phyloP scores from a whole-genome alignment of 495 filamentous ascomycete genomes.

The Gamarada debralockiae region DNA sequence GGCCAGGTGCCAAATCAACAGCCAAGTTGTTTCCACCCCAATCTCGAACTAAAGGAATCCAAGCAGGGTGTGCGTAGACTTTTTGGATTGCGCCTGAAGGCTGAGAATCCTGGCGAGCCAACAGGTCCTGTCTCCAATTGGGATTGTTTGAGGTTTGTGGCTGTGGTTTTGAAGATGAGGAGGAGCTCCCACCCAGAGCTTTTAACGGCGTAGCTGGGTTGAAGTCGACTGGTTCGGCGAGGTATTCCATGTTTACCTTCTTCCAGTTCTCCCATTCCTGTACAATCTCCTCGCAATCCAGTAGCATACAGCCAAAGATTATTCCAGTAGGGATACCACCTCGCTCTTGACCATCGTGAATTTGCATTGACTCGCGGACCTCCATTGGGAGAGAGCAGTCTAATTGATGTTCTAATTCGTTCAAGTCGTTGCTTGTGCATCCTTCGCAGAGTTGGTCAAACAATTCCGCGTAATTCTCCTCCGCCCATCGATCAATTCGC shows the following conservation, averaged over 20 bases:
- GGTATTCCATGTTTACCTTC: conserved; percentile 83
- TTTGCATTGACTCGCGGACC: conserved; percentile 82
- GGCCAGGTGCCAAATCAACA: conserved; percentile 89
- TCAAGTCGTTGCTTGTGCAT: conserved; percentile 89
- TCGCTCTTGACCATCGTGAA: conserved; percentile 95
- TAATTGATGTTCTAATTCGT: conserved; percentile 92
- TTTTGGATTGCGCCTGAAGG: conserved; percentile 84
- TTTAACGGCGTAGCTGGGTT: conserved; percentile 60
- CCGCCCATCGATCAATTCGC: conserved; percentile 89
- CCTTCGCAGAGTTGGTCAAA: conserved; percentile 90
- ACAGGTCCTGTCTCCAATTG: conserved; percentile 79
- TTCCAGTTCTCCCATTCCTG: conserved; percentile 98
- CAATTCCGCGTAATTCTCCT: conserved; percentile 92
- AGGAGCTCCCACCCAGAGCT: conserved; percentile 60
- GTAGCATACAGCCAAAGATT: conserved; percentile 88
- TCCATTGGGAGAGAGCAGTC: conserved; percentile 94
- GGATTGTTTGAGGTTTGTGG: conserved; percentile 50
- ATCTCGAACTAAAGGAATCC: conserved; percentile 94
- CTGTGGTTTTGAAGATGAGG: conserved; percentile 35
- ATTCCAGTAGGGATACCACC: conserved; percentile 88
- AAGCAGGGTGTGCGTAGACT: conserved; percentile 88
- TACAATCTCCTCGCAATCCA: conserved; percentile 98
- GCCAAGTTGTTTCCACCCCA: conserved; percentile 98
- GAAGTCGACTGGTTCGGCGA: conserved; percentile 52
- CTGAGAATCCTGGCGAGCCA: conserved; percentile 81